Conservation (phyloP, 306 rosid species). For the Comarum palustre region DNA sequence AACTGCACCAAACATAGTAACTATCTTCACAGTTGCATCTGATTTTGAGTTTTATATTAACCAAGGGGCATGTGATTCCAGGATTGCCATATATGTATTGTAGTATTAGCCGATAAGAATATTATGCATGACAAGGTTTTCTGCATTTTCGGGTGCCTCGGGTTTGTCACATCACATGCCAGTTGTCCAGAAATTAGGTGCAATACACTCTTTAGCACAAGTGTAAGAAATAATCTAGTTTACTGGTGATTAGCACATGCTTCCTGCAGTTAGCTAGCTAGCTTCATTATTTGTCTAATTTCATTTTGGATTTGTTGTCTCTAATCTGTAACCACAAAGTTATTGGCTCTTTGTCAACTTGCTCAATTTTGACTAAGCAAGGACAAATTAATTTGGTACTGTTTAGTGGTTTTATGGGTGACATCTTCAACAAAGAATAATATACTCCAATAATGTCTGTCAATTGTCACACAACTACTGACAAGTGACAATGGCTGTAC, state of each 20-base stretch:
- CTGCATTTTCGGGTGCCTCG: neutral
- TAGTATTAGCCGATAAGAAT: neutral
- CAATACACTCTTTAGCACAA: neutral
- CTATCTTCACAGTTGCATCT: neutral
- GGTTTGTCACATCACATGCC: slow-evolving; percentile 13
- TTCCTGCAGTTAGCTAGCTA: neutral
- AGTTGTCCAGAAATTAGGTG: slow-evolving; percentile 7
- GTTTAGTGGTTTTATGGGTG: neutral
- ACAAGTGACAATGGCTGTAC: slow-evolving; percentile 13
- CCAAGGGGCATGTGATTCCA: slow-evolving; percentile 8
- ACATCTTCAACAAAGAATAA: neutral
- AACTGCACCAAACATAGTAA: neutral
- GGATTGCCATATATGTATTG: neutral
- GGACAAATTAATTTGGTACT: slow-evolving; percentile 4
- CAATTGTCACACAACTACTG: slow-evolving; percentile 1
- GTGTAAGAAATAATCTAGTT: neutral
- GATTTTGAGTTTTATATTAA: neutral
- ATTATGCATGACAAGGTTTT: neutral
- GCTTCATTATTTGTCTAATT: neutral
- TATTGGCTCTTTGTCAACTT: neutral
- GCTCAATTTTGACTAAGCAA: neutral
- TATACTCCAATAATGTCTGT: slow-evolving; percentile 7
- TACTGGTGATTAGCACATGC: neutral
- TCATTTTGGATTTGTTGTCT: slow-evolving; percentile 5
- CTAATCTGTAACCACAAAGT: neutral